These are phyloP conservation scores for Solanum microdontum DNA, from an alignment of 257 asterid genomes.

Conservation along the genomic window DNA sequence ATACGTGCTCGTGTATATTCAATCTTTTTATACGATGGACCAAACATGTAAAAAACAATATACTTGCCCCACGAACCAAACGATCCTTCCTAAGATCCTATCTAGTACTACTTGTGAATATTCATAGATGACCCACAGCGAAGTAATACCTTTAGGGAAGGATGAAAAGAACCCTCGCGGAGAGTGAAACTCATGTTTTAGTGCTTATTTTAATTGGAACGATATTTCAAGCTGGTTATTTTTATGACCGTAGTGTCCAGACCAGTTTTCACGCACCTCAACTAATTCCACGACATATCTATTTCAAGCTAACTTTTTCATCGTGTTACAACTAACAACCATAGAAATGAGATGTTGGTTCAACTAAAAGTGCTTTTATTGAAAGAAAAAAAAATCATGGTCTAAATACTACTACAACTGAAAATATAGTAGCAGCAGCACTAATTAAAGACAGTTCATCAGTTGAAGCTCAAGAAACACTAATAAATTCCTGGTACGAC, in stretches of 20 bases:
- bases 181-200: neutral
- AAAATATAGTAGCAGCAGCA: neutral
- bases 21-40: neutral
- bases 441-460: neutral
- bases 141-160: neutral
- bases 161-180: neutral
- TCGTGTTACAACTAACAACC: neutral
- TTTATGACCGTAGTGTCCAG: too few species aligned
- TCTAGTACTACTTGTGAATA: too few species aligned
- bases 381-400: neutral
- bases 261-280: neutral
- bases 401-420: neutral
- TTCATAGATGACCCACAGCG: too few species aligned
- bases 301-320: neutral
- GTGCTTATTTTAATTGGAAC: neutral
- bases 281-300: neutral
- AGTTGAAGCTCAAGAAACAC: slow-evolving; percentile 3
- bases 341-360: neutral
- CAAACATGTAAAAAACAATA: neutral
- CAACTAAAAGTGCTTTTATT: neutral
- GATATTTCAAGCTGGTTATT: neutral
- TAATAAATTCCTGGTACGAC: slow-evolving; percentile 69
- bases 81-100: too few species aligned
- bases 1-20: neutral
- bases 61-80: neutral